Evolutionary conservation across 2,329 filamentous ascomycete genomes (phyloP).

Genomic region (Aspergillus japonicus): DNA sequence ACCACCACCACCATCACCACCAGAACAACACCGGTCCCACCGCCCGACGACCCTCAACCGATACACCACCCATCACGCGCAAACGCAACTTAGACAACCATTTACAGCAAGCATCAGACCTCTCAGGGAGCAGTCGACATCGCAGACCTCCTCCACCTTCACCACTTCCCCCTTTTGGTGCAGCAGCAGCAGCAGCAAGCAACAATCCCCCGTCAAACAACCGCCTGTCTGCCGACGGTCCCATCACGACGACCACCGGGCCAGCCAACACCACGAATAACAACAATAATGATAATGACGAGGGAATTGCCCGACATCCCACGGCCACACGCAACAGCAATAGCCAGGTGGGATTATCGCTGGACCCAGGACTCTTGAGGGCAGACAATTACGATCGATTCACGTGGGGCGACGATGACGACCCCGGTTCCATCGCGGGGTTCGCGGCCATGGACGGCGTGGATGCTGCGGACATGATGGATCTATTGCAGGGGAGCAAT

Average conservation of each 20-base stretch:
- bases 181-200: too few species aligned
- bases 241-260: background rate
- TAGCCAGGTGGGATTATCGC: background rate
- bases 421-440: background rate
- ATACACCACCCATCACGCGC: background rate
- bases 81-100: background rate
- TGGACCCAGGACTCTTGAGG: background rate
- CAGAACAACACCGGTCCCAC: background rate
- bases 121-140: background rate
- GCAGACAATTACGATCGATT: background rate
- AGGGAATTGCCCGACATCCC: too few species aligned
- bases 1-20: conserved; percentile 3
- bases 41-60: background rate
- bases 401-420: background rate
- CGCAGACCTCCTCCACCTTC: background rate
- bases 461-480: conserved; percentile 33
- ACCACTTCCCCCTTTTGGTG: too few species aligned
- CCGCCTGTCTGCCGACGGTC: background rate
- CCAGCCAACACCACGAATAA: background rate
- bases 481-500: conserved; percentile 33
- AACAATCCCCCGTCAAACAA: too few species aligned
- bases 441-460: conserved; percentile 16
- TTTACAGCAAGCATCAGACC: too few species aligned
- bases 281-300: too few species aligned
- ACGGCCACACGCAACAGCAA: too few species aligned